A percentile compares a stretch with the other conserved stretches of the same genome.
These are phyloP conservation scores for Earliella scabrosa DNA, from an alignment of 1,284 basidiomycete species.

Conservation along the genomic window DNA sequence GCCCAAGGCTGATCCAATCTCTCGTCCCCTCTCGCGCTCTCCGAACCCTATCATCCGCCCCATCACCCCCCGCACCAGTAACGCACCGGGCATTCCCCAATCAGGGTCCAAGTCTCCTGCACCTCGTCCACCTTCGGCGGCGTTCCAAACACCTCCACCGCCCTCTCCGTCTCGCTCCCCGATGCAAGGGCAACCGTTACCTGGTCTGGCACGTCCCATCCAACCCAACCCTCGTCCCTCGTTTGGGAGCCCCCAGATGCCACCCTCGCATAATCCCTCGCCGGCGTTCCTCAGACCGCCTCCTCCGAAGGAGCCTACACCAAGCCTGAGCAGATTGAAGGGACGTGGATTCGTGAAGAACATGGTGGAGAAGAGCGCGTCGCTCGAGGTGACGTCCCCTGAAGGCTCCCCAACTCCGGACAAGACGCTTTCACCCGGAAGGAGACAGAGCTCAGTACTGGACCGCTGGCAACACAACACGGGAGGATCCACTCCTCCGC, in stretches of 20 bases:
- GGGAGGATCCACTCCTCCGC: slow-evolving; percentile 21
- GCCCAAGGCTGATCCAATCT: slow-evolving; percentile 14
- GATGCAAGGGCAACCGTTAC: slow-evolving; percentile 42
- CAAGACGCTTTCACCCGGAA: slow-evolving; percentile 21
- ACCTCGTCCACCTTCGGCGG: slow-evolving; percentile 29
- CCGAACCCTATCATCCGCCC: slow-evolving; percentile 16
- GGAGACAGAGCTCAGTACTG: slow-evolving; percentile 52
- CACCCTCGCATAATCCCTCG: slow-evolving; percentile 48
- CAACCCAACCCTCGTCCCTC: slow-evolving; percentile 53
- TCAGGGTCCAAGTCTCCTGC: slow-evolving; percentile 24
- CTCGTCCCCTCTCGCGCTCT: slow-evolving; percentile 24
- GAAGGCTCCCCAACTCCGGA: slow-evolving; percentile 26
- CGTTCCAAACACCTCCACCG: slow-evolving; percentile 35
- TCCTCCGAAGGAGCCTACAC: slow-evolving; percentile 70
- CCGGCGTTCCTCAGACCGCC: slow-evolving; percentile 64
- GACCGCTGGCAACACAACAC: slow-evolving; percentile 62
- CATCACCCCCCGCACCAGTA: slow-evolving; percentile 16
- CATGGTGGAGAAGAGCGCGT: slow-evolving; percentile 70
- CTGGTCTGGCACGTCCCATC: slow-evolving; percentile 59
- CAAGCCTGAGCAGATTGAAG: slow-evolving; percentile 79
- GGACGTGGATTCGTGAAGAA: slow-evolving; percentile 84
- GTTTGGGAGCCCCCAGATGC: slow-evolving; percentile 49
- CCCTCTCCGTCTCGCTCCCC: slow-evolving; percentile 40
- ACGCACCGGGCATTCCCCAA: slow-evolving; percentile 3
- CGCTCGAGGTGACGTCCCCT: slow-evolving; percentile 41